Conservation (phyloP, 352 stramenopile genomes). For the Elongisporangium senticosum region DNA sequence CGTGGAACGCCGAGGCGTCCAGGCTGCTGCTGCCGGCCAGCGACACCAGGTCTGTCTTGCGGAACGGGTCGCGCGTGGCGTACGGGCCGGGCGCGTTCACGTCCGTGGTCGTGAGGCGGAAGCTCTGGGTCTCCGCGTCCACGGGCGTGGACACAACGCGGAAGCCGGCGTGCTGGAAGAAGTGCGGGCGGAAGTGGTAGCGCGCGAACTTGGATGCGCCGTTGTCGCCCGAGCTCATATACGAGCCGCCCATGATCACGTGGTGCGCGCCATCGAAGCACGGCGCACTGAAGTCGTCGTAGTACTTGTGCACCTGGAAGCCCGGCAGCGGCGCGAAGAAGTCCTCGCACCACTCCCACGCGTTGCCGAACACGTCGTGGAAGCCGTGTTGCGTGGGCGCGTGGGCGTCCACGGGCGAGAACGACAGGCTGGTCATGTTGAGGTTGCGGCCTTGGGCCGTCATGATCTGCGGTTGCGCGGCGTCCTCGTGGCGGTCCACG, state of each 20-base stretch:
- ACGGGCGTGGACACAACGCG: constrained; percentile 86
- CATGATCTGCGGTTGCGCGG: constrained; percentile 77
- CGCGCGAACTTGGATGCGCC: constrained; percentile 92
- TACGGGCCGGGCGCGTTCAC: constrained; percentile 67
- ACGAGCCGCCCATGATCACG: constrained; percentile 95
- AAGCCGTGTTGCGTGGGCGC: constrained; percentile 74
- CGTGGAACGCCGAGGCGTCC: constrained; percentile 14
- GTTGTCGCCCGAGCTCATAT: constrained; percentile 93
- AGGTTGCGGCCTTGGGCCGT: constrained; percentile 77
- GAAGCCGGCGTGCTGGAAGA: constrained; percentile 96
- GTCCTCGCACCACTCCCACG: constrained; percentile 97
- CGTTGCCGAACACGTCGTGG: constrained; percentile 93
- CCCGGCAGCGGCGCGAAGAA: constrained; percentile 91
- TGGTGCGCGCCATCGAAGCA: constrained; percentile 97
- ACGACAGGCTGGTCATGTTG: constrained; percentile 90
- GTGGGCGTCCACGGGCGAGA: constrained; percentile 87
- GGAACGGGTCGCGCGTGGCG: constrained; percentile 55
- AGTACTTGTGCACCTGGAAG: constrained; percentile 89
- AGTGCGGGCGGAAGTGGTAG: constrained; percentile 97
- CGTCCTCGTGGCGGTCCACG: constrained; percentile 40
- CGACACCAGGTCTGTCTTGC: constrained; percentile 38
- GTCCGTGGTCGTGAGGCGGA: constrained; percentile 58
- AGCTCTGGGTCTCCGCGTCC: constrained; percentile 47
- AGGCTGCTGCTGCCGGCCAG: constrained; percentile 9
- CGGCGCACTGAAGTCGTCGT: constrained; percentile 97